Evolutionary conservation across 257 asterid genomes (phyloP).

Genomic region (Solanum chilense): DNA sequence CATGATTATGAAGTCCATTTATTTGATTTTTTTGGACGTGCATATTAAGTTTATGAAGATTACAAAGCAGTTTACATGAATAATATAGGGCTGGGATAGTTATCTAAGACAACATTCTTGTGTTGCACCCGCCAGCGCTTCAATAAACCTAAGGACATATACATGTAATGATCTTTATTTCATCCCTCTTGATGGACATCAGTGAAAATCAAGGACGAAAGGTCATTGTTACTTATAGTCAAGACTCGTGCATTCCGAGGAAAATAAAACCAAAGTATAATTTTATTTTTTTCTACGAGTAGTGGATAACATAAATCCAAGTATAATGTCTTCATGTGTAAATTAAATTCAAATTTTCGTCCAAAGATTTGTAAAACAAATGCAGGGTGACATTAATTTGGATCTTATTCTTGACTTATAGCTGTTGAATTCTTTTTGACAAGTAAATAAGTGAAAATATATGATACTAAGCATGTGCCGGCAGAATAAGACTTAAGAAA

Average conservation of each 20-base stretch:
- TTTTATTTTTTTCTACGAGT: neutral
- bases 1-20: neutral
- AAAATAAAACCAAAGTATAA: neutral
- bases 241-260: neutral
- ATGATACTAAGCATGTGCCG: neutral
- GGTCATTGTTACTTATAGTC: neutral
- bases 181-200: neutral
- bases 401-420: neutral
- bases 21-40: neutral
- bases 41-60: neutral
- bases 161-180: neutral
- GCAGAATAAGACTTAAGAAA: too few species aligned
- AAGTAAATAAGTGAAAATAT: neutral
- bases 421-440: neutral
- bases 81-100: neutral
- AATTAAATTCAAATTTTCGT: too few species aligned
- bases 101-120: neutral
- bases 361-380: too few species aligned
- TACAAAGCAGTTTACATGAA: neutral
- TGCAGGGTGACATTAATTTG: neutral
- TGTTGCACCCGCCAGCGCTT: neutral
- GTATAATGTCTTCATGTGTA: too few species aligned
- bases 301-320: too few species aligned
- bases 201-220: neutral
- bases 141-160: neutral